phyloP scores from a whole-genome alignment of 768 basidiomycete species.

The Daedalea quercina region DNA sequence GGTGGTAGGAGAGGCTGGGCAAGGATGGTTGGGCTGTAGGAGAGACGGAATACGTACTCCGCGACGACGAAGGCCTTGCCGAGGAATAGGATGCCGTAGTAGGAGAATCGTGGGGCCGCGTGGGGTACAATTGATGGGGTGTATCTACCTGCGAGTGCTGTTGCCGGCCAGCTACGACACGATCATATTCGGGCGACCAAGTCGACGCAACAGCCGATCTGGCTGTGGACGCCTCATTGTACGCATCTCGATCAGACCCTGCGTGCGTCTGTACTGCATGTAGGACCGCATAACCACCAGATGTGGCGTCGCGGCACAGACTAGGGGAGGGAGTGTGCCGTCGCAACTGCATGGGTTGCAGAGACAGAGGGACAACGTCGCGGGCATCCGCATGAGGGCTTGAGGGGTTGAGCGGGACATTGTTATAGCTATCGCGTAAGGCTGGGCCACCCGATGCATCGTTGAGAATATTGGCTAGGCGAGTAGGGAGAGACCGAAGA shows the following conservation, averaged over 20 bases:
- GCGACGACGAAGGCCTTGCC: conserved; percentile 7
- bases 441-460: not conserved
- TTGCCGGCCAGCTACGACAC: not conserved
- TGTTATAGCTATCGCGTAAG: not conserved
- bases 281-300: not conserved
- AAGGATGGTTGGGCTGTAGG: conserved; percentile 1
- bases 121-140: not conserved
- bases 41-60: conserved; percentile 4
- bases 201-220: not conserved
- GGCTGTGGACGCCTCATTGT: not conserved
- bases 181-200: not conserved
- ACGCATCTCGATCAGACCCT: conserved; percentile 1
- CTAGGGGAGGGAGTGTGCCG: conserved; percentile 20
- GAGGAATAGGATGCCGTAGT: not conserved
- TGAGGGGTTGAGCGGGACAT: not conserved
- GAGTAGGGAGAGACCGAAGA: not conserved
- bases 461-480: not conserved
- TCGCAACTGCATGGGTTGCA: conserved; percentile 12
- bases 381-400: conserved; percentile 2
- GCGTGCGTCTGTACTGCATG: not conserved
- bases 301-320: not conserved
- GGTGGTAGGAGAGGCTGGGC: not conserved
- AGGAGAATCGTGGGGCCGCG: not conserved
- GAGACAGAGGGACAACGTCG: conserved; percentile 15
- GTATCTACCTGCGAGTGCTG: conserved; percentile 1